Conservation (phyloP, 2,329 filamentous ascomycete species). For the Beauveria scarabaeidicola region DNA sequence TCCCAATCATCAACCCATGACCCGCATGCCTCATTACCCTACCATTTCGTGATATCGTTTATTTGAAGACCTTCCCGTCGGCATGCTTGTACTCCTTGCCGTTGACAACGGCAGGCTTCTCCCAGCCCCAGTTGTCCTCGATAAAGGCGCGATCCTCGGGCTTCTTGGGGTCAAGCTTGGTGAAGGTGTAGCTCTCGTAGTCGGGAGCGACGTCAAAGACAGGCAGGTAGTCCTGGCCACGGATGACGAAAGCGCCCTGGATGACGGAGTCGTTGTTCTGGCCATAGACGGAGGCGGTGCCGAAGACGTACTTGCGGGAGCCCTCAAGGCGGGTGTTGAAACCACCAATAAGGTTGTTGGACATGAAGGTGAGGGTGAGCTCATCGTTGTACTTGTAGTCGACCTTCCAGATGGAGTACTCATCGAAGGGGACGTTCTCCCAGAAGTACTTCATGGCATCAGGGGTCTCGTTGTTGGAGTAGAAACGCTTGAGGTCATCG, state of each 20-base stretch:
- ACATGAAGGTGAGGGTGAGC: slow-evolving; percentile 97
- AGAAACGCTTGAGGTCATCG: slow-evolving; percentile 98
- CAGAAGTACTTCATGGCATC: slow-evolving; percentile 95
- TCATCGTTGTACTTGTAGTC: slow-evolving; percentile 99
- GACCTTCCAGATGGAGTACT: slow-evolving; percentile 91
- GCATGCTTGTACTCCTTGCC: slow-evolving; percentile 87
- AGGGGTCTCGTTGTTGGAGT: slow-evolving; percentile 89
- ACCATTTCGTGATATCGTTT: slow-evolving; percentile 33
- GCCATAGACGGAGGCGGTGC: slow-evolving; percentile 81
- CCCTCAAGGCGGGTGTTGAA: slow-evolving; percentile 96
- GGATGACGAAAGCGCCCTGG: slow-evolving; percentile 88
- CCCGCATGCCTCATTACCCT: slow-evolving; percentile 26
- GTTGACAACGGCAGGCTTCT: slow-evolving; percentile 68
- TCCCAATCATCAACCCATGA: slow-evolving; percentile 16
- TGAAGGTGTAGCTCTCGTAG: slow-evolving; percentile 93
- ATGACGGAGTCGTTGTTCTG: slow-evolving; percentile 82
- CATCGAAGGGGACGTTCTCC: slow-evolving; percentile 87
- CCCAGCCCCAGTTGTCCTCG: slow-evolving; percentile 85
- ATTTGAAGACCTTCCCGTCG: slow-evolving; percentile 99
- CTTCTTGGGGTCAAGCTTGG: slow-evolving; percentile 87
- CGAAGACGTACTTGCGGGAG: slow-evolving; percentile 97
- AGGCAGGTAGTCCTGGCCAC: slow-evolving; percentile 75
- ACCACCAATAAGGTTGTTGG: slow-evolving; percentile 94
- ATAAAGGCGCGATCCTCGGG: slow-evolving; percentile 78
- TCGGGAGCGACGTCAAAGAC: slow-evolving; percentile 97